Base-by-base conservation (phyloP, 257 asterid species). In the Thymus mandschuricus region DNA sequence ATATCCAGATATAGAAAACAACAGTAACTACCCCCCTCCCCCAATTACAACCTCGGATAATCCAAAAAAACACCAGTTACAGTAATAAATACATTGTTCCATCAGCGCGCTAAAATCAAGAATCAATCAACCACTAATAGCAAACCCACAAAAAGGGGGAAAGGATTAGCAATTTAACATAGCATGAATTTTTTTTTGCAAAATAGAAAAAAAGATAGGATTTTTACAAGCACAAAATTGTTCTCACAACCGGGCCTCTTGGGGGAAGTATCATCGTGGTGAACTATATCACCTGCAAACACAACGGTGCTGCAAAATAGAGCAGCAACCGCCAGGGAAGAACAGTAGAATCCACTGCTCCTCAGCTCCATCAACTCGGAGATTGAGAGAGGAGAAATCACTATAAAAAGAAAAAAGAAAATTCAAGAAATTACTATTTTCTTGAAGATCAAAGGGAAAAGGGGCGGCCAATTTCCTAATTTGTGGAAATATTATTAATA, bases 281-380 rank as follows among this genome's bases (percentile, higher is more conserved):
- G 98, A 73, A 92, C 96, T 34, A 90, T 92, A 75, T 92, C 98
- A 52, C 97, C 96, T 10, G 88, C 97, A 79, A 76, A 80, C 12
- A 86, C 96, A 50, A 35, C 64, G 61, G 79, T 78, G 73, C 81
- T 60, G 80, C 75, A 77, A 59, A 85, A 61, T 69, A 86, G 67
- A 79, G 78, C 84, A 67, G 79, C 52, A 73, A 78, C 81, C 35
- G 79, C 78, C 76, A 72, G 71, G 73, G 72, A 79, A 67, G 27
- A 68, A 84, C 79, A 68, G 79, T 77, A 70, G 75, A 79, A 3
- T 67, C 79, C 81, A 70, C 81, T 72, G 74, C 60, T 80, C 78
- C 75, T 84, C 69, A 80, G 58, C 86, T 80, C 85, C 91, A 89
- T 84, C 72, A 33, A 35, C 81, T 60, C 75, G 31, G 68, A 49